Conservation (phyloP, 2,329 filamentous ascomycete genomes). For the Mollisiaceae sp. region DNA sequence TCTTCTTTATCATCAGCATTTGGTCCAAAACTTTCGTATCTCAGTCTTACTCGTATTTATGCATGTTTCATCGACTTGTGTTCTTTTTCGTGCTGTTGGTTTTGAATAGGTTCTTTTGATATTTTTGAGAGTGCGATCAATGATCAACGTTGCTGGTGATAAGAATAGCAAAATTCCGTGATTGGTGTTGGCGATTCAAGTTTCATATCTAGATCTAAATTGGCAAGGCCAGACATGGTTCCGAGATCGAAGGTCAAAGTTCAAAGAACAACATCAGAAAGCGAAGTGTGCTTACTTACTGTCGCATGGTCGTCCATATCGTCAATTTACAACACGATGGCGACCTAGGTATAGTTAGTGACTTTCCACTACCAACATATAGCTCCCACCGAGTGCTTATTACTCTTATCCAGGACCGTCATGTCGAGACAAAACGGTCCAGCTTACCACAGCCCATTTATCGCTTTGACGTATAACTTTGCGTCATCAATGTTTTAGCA, state of each 20-base stretch:
- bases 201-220: not conserved
- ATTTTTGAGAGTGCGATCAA: not conserved
- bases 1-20: not conserved
- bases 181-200: not conserved
- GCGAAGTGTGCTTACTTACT: not conserved
- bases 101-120: not conserved
- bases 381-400: not conserved
- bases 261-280: not conserved
- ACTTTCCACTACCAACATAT: not conserved
- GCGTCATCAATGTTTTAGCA: slow-evolving; percentile 4
- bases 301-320: not conserved
- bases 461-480: not conserved
- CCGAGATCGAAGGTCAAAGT: not conserved
- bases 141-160: not conserved
- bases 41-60: not conserved
- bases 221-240: not conserved
- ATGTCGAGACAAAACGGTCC: not conserved
- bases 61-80: not conserved
- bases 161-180: not conserved
- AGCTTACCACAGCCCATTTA: not conserved
- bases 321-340: not conserved
- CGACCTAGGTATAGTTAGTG: not conserved
- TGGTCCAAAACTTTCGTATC: not conserved
- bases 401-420: not conserved
- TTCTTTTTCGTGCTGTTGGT: not conserved